These are phyloP conservation scores for Colletotrichum zoysiae DNA, from an alignment of 2,329 filamentous ascomycete genomes.

Conservation along the genomic window DNA sequence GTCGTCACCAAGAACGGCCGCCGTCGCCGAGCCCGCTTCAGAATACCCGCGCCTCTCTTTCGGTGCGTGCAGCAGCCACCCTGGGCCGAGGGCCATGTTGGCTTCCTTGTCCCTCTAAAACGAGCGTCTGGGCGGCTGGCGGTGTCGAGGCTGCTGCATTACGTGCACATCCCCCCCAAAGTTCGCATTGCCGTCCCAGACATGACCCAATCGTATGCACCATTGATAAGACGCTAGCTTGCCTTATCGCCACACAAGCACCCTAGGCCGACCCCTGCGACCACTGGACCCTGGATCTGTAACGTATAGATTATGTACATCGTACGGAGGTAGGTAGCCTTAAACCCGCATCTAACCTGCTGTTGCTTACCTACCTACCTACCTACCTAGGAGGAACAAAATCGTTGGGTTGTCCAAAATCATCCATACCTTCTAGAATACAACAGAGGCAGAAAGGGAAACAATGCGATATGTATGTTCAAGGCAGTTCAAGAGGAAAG, in stretches of 20 bases:
- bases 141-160: slow-evolving; percentile 18
- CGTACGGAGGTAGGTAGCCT: neutral
- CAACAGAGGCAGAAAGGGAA: neutral
- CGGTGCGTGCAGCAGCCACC: neutral
- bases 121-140: neutral
- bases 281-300: slow-evolving; percentile 15
- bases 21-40: neutral
- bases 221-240: neutral
- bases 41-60: slow-evolving; percentile 1
- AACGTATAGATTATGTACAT: neutral
- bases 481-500: neutral
- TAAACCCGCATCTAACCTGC: neutral
- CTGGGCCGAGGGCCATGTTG: neutral
- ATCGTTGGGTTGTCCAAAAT: neutral
- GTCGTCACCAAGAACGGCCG: neutral
- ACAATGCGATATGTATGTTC: neutral
- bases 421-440: neutral
- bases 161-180: slow-evolving; percentile 3
- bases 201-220: neutral
- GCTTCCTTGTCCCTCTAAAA: slow-evolving; percentile 15
- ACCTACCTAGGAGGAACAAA: no score
- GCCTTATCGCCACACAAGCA: slow-evolving; percentile 1
- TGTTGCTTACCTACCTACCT: no score
- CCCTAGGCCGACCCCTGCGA: neutral
- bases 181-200: neutral